These are phyloP conservation scores for Ganoderma multipileum DNA, from an alignment of 1,284 basidiomycete species.

Conservation along the genomic window DNA sequence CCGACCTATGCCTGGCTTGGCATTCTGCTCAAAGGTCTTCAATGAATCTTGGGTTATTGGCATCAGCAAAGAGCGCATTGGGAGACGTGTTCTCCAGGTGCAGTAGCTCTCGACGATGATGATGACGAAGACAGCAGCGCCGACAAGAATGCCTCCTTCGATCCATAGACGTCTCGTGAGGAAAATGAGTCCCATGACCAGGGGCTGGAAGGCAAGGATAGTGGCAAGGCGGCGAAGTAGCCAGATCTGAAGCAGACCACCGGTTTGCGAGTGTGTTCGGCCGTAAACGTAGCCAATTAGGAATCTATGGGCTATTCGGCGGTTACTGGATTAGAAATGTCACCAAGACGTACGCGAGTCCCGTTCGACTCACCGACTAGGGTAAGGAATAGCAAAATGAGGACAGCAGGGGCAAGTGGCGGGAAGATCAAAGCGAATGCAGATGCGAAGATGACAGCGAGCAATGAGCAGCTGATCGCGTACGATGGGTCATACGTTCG, in stretches of 20 bases:
- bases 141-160: slow-evolving; percentile 70
- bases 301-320: slow-evolving; percentile 67
- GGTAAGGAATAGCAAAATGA: slow-evolving; percentile 70
- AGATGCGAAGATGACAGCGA: slow-evolving; percentile 76
- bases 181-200: slow-evolving; percentile 75
- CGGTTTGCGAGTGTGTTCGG: slow-evolving; percentile 72
- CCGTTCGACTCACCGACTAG: slow-evolving; percentile 60
- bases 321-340: background rate
- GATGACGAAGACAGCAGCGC: slow-evolving; percentile 58
- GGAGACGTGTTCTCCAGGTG: slow-evolving; percentile 53
- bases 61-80: slow-evolving; percentile 55
- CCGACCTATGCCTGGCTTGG: slow-evolving; percentile 43
- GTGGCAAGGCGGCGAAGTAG: slow-evolving; percentile 72
- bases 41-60: slow-evolving; percentile 66
- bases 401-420: slow-evolving; percentile 73
- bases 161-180: slow-evolving; percentile 72
- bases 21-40: slow-evolving; percentile 55
- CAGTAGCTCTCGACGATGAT: slow-evolving; percentile 66
- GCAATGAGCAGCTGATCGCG: slow-evolving; percentile 67
- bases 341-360: background rate
- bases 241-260: slow-evolving; percentile 78
- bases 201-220: slow-evolving; percentile 72
- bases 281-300: slow-evolving; percentile 79
- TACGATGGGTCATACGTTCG: slow-evolving; percentile 71
- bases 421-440: slow-evolving; percentile 80